Evolutionary conservation across 2,329 filamentous ascomycete genomes (phyloP).

Genomic region (Trichophyton simii): DNA sequence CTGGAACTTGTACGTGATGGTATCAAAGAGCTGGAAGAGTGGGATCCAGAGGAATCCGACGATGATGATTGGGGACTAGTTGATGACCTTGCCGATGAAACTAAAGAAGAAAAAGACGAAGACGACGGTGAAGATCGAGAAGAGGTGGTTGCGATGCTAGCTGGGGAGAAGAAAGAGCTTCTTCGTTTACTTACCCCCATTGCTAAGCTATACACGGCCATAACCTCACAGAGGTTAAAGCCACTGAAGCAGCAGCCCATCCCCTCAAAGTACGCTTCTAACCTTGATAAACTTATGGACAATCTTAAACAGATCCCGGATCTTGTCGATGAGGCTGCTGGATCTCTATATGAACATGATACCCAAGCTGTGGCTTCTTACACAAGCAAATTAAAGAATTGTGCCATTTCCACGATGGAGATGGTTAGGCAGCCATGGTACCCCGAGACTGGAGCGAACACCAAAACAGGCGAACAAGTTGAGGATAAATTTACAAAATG

Average conservation of each 20-base stretch:
- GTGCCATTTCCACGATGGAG: conserved; percentile 56
- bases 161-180: conserved; percentile 30
- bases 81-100: conserved; percentile 9
- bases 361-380: conserved; percentile 23
- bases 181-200: conserved; percentile 34
- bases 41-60: conserved; percentile 60
- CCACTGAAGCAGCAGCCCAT: conserved; percentile 17
- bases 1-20: conserved; percentile 67
- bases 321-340: conserved; percentile 35
- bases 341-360: conserved; percentile 33
- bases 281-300: conserved; percentile 25
- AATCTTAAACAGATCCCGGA: conserved; percentile 28
- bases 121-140: conserved; percentile 18
- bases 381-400: conserved; percentile 22
- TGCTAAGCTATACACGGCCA: conserved; percentile 32
- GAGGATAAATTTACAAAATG: conserved; percentile 67
- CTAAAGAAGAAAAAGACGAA: conserved; percentile 12
- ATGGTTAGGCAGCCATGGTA: conserved; percentile 62
- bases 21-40: conserved; percentile 74
- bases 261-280: conserved; percentile 14
- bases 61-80: conserved; percentile 28
- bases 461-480: conserved; percentile 42
- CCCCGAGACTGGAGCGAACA: conserved; percentile 44
- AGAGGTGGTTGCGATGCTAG: conserved; percentile 22
- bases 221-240: conserved; percentile 31